Percentiles rank a stretch among this genome's conserved stretches.
phyloP scores from a whole-genome alignment of 164 flowering plant species.

The Berberis vulgaris region DNA sequence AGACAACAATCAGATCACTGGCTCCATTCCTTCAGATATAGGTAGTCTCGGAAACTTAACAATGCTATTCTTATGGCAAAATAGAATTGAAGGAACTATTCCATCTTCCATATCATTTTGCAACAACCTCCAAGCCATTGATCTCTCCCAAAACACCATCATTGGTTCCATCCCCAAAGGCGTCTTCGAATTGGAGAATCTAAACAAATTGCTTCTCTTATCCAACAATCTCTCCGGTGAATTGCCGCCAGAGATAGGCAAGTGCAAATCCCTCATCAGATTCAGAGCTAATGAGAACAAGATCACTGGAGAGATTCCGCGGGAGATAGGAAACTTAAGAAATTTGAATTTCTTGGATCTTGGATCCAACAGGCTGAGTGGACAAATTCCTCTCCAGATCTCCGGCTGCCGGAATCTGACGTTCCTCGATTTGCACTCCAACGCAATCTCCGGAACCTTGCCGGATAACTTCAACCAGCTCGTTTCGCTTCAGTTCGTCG shows the following conservation, averaged over 20 bases:
- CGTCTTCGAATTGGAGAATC: slow-evolving; percentile 47
- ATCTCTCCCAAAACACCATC: slow-evolving; percentile 53
- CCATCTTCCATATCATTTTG: slow-evolving; percentile 47
- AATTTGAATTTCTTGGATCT: slow-evolving; percentile 64
- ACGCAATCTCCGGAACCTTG: slow-evolving; percentile 43
- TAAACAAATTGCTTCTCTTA: slow-evolving; percentile 56
- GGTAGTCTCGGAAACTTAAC: slow-evolving; percentile 45
- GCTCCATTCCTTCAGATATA: slow-evolving; percentile 50
- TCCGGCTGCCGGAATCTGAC: slow-evolving; percentile 64
- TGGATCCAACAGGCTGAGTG: slow-evolving; percentile 45
- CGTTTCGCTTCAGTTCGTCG: slow-evolving; percentile 48
- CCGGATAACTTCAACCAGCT: slow-evolving; percentile 41
- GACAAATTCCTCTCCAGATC: slow-evolving; percentile 49
- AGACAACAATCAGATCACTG: slow-evolving; percentile 71
- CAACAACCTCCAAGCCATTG: slow-evolving; percentile 49
- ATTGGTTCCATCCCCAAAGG: slow-evolving; percentile 57
- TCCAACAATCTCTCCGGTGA: slow-evolving; percentile 66
- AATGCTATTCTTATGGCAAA: slow-evolving; percentile 61
- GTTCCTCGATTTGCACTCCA: slow-evolving; percentile 65
- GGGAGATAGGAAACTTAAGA: slow-evolving; percentile 44
- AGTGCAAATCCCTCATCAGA: slow-evolving; percentile 51
- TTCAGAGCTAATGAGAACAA: slow-evolving; percentile 52
- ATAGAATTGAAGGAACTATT: slow-evolving; percentile 56
- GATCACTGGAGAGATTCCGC: slow-evolving; percentile 61
- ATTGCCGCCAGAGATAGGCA: slow-evolving; percentile 58